phyloP scores from a whole-genome alignment of 2,329 filamentous ascomycete genomes.

The Penicillium occitanis region DNA sequence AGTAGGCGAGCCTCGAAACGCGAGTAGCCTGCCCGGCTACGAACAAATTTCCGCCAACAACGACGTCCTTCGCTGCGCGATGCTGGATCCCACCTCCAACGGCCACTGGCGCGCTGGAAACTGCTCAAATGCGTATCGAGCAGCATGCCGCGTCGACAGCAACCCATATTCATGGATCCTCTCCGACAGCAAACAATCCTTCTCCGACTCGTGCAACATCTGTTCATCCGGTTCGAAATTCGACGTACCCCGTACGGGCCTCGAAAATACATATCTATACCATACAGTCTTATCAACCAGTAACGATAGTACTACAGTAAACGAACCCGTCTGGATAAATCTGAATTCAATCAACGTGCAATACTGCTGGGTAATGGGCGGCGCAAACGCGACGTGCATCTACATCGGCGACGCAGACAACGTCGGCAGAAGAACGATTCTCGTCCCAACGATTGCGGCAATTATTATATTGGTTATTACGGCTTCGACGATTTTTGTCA shows the following conservation, averaged over 20 bases:
- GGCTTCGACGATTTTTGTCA: conserved; percentile 61
- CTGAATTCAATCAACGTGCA: conserved; percentile 59
- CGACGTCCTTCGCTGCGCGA: conserved; percentile 54
- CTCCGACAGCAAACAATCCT: conserved; percentile 45
- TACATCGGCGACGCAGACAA: conserved; percentile 51
- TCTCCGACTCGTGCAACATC: conserved; percentile 43
- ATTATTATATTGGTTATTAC: conserved; percentile 63
- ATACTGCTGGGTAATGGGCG: conserved; percentile 62
- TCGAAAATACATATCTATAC: conserved; percentile 63
- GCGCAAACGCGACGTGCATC: conserved; percentile 57
- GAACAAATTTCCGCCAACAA: conserved; percentile 32
- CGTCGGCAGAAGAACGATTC: conserved; percentile 49
- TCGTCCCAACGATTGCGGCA: conserved; percentile 62
- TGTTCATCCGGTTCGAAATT: conserved; percentile 56
- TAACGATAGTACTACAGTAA: conserved; percentile 28
- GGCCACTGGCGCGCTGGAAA: conserved; percentile 61
- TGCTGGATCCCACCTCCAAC: conserved; percentile 48
- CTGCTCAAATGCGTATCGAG: conserved; percentile 53
- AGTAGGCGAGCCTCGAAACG: conserved; percentile 54
- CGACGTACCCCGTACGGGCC: conserved; percentile 58
- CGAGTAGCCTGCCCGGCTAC: conserved; percentile 31
- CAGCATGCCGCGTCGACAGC: conserved; percentile 56
- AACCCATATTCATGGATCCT: conserved; percentile 61
- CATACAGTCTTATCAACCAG: conserved; percentile 29
- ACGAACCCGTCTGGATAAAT: conserved; percentile 55